Evolutionary conservation across 129 eudicot species (phyloP).

Genomic region (Helianthus annuus): DNA sequence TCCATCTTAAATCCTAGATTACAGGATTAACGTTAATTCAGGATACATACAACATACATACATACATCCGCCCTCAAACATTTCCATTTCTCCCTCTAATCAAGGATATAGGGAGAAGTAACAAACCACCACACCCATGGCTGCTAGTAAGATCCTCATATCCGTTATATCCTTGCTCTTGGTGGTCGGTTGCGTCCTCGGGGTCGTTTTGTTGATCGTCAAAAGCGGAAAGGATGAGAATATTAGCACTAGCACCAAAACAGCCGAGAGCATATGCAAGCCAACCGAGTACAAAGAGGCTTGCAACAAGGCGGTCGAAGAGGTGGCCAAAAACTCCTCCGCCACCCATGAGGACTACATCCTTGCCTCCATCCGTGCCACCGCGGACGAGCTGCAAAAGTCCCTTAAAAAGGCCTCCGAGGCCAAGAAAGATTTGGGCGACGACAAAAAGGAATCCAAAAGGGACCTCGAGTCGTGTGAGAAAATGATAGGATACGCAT

Average conservation of each 20-base stretch:
- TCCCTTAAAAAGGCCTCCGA: slow-evolving; percentile 41
- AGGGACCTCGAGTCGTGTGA: slow-evolving; percentile 59
- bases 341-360: slow-evolving; percentile 66
- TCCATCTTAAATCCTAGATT: slow-evolving; percentile 26
- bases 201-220: slow-evolving; percentile 39
- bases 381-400: slow-evolving; percentile 53
- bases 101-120: slow-evolving; percentile 20
- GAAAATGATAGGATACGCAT: slow-evolving; percentile 48
- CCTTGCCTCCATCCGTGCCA: slow-evolving; percentile 45
- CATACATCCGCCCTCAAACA: slow-evolving; percentile 25
- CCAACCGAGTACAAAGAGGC: slow-evolving; percentile 54
- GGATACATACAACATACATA: slow-evolving; percentile 16
- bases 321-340: slow-evolving; percentile 50
- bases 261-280: slow-evolving; percentile 49
- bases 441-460: slow-evolving; percentile 34
- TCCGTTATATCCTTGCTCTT: slow-evolving; percentile 41
- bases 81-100: slow-evolving; percentile 30
- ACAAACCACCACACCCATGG: slow-evolving; percentile 17
- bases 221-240: slow-evolving; percentile 31
- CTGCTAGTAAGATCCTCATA: slow-evolving; percentile 35
- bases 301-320: slow-evolving; percentile 43
- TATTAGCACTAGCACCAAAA: slow-evolving; percentile 39
- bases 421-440: slow-evolving; percentile 31
- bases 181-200: slow-evolving; percentile 44
- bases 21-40: slow-evolving; percentile 17